Conservation (phyloP, 352 stramenopile genomes). For the Phytopythium mirpurense region DNA sequence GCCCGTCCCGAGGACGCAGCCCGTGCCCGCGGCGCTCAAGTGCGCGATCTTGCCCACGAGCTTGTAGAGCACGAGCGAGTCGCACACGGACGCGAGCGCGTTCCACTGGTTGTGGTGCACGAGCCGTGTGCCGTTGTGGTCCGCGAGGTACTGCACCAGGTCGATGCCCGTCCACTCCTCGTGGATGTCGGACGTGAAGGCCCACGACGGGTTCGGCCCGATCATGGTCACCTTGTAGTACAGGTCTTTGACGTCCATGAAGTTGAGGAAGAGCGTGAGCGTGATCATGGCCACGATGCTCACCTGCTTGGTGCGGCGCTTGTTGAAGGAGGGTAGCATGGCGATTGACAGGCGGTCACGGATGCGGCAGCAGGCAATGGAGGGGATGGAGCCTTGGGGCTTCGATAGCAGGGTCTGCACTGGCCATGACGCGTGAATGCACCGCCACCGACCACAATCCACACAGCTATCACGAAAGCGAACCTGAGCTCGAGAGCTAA, state of each 20-base stretch:
- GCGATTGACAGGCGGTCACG: too few species aligned
- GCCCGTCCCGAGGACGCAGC: conserved; percentile 10
- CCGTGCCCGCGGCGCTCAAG: conserved; percentile 9
- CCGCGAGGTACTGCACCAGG: conserved; percentile 10
- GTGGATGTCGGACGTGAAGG: conserved; percentile 12
- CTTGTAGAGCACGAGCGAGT: conserved; percentile 13
- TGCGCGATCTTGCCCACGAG: conserved; percentile 15
- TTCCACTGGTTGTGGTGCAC: conserved; percentile 17
- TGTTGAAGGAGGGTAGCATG: too few species aligned
- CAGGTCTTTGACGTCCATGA: conserved; percentile 25
- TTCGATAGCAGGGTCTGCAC: too few species aligned
- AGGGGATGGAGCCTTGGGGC: too few species aligned
- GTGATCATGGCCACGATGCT: conserved; percentile 22
- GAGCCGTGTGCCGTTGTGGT: conserved; percentile 11
- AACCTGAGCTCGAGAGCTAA: too few species aligned
- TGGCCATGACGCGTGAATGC: too few species aligned
- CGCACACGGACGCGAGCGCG: conserved; percentile 15
- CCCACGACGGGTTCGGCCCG: conserved; percentile 13
- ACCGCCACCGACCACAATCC: too few species aligned
- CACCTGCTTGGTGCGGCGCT: conserved; percentile 4
- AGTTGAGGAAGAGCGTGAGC: conserved; percentile 16
- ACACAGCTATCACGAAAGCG: too few species aligned
- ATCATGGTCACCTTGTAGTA: conserved; percentile 23
- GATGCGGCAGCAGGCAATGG: too few species aligned
- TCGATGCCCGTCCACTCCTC: conserved; percentile 17